Conservation (phyloP, 73 alveolate species). For the Tetrahymena thermophila region DNA sequence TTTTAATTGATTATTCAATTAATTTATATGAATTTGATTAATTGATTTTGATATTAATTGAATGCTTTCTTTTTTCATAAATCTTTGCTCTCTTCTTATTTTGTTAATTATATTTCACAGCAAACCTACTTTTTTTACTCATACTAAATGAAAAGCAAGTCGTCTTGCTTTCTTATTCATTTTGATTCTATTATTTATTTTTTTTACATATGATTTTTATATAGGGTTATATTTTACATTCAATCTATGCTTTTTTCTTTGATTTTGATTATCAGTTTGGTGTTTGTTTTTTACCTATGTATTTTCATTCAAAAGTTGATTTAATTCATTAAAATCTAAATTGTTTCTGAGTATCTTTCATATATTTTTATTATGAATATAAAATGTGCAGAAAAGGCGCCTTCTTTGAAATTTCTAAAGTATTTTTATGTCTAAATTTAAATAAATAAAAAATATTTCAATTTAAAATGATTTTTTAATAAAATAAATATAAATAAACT, state of each 20-base stretch:
- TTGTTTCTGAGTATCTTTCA: not conserved
- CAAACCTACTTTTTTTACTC: not conserved
- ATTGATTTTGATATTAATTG: not conserved
- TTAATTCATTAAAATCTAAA: not conserved
- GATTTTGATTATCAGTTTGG: not conserved
- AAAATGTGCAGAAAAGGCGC: not conserved
- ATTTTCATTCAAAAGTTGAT: not conserved
- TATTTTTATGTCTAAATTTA: not conserved
- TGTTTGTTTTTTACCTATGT: not conserved
- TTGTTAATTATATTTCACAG: not conserved
- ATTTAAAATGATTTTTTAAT: too few relatives aligned
- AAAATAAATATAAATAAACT: too few relatives aligned
- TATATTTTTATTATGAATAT: not conserved
- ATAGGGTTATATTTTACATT: too few relatives aligned
- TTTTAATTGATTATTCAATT: not conserved
- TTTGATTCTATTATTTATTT: too few relatives aligned
- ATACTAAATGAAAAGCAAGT: not conserved
- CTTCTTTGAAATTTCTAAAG: not conserved
- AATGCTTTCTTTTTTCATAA: not conserved
- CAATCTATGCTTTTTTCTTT: not conserved
- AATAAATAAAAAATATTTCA: too few relatives aligned
- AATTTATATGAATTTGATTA: not conserved
- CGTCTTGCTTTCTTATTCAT: too few relatives aligned
- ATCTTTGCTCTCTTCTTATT: not conserved
- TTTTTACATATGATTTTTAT: too few relatives aligned